Evolutionary conservation across 2,329 filamentous ascomycete genomes (phyloP), one percentile per base, ranked within the genome.

Genomic region (Neophaeococcomyces mojaviensis): DNA sequence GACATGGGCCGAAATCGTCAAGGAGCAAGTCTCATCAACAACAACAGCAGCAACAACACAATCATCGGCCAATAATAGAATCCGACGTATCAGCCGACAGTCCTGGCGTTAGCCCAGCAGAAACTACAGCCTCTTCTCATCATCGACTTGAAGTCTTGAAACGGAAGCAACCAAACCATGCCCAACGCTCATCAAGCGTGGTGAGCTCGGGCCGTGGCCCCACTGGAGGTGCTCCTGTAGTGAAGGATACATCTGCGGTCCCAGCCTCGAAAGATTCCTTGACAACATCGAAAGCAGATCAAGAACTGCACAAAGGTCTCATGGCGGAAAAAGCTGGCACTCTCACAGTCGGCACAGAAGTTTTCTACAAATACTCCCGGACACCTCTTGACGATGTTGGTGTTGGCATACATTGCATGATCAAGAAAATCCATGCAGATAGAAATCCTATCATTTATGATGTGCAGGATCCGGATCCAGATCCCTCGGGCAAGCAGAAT

Each of bases 401-500:
- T 18, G 70, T 70, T 49, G 68, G 70, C 73, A 89, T 89, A 46
- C 77, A 89, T 39, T 86, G 86, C 41, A 83, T 84, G 49, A 86
- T 90, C 42, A 83, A 84, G 49, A 78, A 79, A 43, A 82, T 90
- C 12, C 74, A 80, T 43, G 85, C 84, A 12, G 84, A 89, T 49
- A 88, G 88, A 62, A 84, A 80, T 59, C 75, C 84, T 20, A 46
- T 55, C 19, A 50, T 54, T 46, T 55, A 51, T 45, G 52, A 49
- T 32, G 38, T 51, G 18, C 49, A 54, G 44, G 52, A 54, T 36
- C 51, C 52, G 12, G 56, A 55, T 31, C 24, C 40, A 32, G 52
- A 53, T 26, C 44, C 44, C 19, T 52, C 54, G 7, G 50, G 53
- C 18, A 55, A 53, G 38, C 43, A 49, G 34, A 54, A 46, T 8